A percentile compares a stretch with the other conserved stretches of the same genome.
Evolutionary conservation across 495 filamentous ascomycete genomes (phyloP).

Genomic region (Tirmania nivea): DNA sequence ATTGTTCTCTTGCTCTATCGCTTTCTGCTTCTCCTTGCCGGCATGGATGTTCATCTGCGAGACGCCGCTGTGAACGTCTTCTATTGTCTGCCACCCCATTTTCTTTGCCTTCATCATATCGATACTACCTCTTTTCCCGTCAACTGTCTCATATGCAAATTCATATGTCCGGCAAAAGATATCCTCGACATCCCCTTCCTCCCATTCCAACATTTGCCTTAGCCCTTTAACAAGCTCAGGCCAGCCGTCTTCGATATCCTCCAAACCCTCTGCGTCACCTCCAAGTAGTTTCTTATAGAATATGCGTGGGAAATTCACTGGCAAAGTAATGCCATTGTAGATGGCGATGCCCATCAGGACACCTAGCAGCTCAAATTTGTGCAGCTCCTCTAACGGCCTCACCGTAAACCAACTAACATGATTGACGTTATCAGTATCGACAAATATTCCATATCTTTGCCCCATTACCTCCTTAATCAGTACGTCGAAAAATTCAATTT

Average conservation of each 20-base stretch:
- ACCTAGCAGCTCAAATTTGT: constrained; percentile 80
- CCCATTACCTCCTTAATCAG: constrained; percentile 56
- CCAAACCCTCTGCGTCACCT: constrained; percentile 29
- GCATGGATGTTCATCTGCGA: background rate
- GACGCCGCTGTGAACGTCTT: constrained; percentile 10
- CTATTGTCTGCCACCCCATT: constrained; percentile 8
- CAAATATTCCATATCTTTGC: constrained; percentile 57
- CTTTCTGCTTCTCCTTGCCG: background rate
- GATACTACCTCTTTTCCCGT: constrained; percentile 30
- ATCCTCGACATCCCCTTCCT: constrained; percentile 59
- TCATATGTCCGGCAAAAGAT: constrained; percentile 64
- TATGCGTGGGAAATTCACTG: constrained; percentile 62
- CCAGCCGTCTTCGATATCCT: constrained; percentile 71
- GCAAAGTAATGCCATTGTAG: constrained; percentile 80
- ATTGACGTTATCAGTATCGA: constrained; percentile 40
- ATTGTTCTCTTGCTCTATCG: background rate
- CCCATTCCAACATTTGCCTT: constrained; percentile 47
- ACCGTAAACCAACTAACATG: constrained; percentile 76
- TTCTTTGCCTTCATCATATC: constrained; percentile 28
- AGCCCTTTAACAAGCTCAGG: constrained; percentile 53
- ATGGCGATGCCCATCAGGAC: constrained; percentile 75
- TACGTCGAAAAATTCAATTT: constrained; percentile 83
- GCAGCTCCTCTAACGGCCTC: constrained; percentile 52
- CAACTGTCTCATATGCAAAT: constrained; percentile 50
- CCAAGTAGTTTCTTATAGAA: constrained; percentile 67